These are phyloP conservation scores for Rhynchospora tenuis DNA, from an alignment of 176 grass and related monocot genomes.

Conservation along the genomic window DNA sequence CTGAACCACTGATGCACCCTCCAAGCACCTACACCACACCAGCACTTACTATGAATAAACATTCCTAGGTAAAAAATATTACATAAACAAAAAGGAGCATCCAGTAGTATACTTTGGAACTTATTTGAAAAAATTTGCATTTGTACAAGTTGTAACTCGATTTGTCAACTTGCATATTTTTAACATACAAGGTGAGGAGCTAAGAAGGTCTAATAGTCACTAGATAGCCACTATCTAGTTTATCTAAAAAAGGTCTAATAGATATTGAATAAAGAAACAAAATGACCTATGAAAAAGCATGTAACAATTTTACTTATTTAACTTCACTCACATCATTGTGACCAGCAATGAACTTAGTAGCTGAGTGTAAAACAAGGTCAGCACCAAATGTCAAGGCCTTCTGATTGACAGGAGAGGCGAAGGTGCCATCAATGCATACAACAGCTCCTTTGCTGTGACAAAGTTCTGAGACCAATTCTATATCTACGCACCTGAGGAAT, in stretches of 20 bases:
- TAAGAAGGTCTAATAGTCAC: neutral
- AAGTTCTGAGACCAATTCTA: conserved; percentile 80
- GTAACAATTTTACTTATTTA: neutral
- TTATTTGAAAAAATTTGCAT: neutral
- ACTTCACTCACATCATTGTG: conserved; percentile 87
- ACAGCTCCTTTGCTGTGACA: conserved; percentile 91
- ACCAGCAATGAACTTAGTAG: conserved; percentile 94
- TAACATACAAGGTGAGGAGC: neutral
- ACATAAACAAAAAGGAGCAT: neutral
- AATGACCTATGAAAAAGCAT: neutral
- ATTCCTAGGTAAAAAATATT: neutral
- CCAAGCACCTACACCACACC: conserved; percentile 43
- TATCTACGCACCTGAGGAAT: conserved; percentile 94
- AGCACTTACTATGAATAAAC: neutral
- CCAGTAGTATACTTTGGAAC: neutral
- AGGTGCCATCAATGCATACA: conserved; percentile 97
- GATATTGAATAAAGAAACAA: neutral
- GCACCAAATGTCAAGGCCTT: conserved; percentile 94
- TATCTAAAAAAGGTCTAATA: neutral
- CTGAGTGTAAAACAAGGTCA: conserved; percentile 94
- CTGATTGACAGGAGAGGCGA: conserved; percentile 96
- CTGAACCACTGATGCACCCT: conserved; percentile 64
- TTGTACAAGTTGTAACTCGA: neutral
- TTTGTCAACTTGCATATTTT: neutral
- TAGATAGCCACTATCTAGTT: too few relatives aligned